phyloP scores from a whole-genome alignment of 345 rosid genomes.

The Microthlaspi erraticum region DNA sequence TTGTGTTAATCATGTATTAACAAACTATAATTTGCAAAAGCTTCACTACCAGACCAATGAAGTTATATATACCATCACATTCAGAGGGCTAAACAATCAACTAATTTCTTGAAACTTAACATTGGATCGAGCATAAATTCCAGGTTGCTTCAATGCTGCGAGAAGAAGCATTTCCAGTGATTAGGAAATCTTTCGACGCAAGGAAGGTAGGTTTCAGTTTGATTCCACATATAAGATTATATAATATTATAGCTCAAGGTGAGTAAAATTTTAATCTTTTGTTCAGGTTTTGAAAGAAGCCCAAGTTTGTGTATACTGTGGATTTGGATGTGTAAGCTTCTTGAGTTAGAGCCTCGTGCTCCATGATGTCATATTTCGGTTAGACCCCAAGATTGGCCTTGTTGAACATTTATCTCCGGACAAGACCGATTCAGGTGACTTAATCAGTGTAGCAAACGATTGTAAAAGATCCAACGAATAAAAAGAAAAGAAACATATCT shows the following conservation, averaged over 20 bases:
- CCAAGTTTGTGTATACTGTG: conserved; percentile 85
- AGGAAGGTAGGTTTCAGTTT: conserved; percentile 63
- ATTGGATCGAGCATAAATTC: not conserved
- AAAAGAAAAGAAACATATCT: too few relatives aligned
- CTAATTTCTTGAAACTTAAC: too few relatives aligned
- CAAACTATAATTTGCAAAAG: too few relatives aligned
- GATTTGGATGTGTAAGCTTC: conserved; percentile 77
- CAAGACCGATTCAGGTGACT: conserved; percentile 57
- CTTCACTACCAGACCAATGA: too few relatives aligned
- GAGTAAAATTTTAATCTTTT: conserved; percentile 32
- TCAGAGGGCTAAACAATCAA: too few relatives aligned
- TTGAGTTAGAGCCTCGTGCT: conserved; percentile 81
- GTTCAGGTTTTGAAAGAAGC: conserved; percentile 78
- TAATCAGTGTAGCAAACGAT: conserved; percentile 58
- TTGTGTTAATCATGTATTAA: too few relatives aligned
- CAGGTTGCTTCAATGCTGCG: conserved; percentile 95
- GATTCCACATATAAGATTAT: not conserved
- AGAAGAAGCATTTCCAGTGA: conserved; percentile 70
- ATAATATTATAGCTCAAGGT: conserved; percentile 12
- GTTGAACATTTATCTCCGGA: conserved; percentile 59
- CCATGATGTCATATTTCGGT: conserved; percentile 73
- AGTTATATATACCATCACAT: too few relatives aligned
- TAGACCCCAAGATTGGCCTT: conserved; percentile 74
- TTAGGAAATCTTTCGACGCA: conserved; percentile 94
- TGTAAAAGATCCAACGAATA: conserved; percentile 47